These are phyloP conservation scores for Euphrasia arctica DNA, from an alignment of 305 asterid species.

Conservation along the genomic window DNA sequence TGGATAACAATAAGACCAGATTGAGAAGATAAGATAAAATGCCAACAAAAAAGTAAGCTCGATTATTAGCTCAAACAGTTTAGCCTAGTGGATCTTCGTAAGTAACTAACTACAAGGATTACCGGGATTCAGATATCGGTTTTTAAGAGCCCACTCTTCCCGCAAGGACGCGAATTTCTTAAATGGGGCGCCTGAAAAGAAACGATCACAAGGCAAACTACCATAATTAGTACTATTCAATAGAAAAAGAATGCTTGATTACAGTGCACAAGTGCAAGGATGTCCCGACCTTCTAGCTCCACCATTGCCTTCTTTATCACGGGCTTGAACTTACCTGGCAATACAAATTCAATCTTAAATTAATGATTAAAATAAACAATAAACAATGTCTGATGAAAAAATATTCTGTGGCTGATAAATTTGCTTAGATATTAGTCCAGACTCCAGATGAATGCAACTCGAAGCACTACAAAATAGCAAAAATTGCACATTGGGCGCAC, in stretches of 20 bases:
- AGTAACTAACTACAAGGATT: slow-evolving; percentile 16
- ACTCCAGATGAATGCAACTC: too few species aligned
- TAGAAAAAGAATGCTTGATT: not conserved
- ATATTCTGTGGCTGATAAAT: not conserved
- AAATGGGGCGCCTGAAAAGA: slow-evolving; percentile 84
- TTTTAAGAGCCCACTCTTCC: slow-evolving; percentile 91
- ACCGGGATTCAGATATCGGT: slow-evolving; percentile 88
- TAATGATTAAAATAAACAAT: slow-evolving; percentile 9
- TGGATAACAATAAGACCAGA: not conserved
- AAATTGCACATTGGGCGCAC: too few species aligned
- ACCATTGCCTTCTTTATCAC: slow-evolving; percentile 99
- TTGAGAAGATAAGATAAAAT: not conserved
- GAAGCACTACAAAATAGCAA: too few species aligned
- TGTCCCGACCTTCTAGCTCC: slow-evolving; percentile 79
- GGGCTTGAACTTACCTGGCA: slow-evolving; percentile 92
- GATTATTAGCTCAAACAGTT: not conserved
- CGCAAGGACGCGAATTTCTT: slow-evolving; percentile 70
- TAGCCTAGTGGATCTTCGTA: not conserved
- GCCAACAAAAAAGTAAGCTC: not conserved
- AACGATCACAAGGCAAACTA: slow-evolving; percentile 12
- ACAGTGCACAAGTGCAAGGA: not conserved
- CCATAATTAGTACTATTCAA: not conserved
- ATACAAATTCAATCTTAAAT: slow-evolving; percentile 8
- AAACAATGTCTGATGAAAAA: not conserved
- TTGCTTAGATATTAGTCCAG: too few species aligned